Conservation (phyloP, 1,284 basidiomycete genomes). For the Ustilago shanxiensis region DNA sequence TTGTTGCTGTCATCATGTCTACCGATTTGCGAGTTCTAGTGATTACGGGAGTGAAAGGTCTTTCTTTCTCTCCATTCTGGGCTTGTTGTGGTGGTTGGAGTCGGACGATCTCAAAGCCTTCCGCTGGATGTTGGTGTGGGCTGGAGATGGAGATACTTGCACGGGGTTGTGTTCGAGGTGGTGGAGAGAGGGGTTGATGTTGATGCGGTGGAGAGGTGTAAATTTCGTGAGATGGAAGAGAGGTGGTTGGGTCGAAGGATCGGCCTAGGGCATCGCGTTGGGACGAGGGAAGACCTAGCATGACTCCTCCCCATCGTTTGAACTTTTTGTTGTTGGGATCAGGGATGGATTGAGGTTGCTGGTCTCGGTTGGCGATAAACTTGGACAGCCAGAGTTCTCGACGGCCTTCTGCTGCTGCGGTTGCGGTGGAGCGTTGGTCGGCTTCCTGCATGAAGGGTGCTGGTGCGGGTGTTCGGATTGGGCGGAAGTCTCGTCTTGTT, state of each 20-base stretch:
- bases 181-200: conserved; percentile 20
- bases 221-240: not conserved
- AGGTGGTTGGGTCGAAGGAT: conserved; percentile 7
- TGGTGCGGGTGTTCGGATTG: conserved; percentile 12
- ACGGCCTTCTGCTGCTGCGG: conserved; percentile 34
- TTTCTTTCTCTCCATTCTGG: not conserved
- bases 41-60: conserved; percentile 32
- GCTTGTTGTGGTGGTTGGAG: conserved; percentile 6
- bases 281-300: conserved; percentile 16
- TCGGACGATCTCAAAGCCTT: conserved; percentile 24
- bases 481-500: not conserved
- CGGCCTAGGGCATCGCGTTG: conserved; percentile 13
- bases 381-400: conserved; percentile 40
- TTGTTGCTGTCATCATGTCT: conserved; percentile 12
- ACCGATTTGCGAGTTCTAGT: conserved; percentile 25
- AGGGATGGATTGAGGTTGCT: not conserved
- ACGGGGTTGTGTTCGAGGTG: conserved; percentile 31
- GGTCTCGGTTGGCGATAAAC: conserved; percentile 26
- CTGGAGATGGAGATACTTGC: conserved; percentile 21
- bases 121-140: not conserved
- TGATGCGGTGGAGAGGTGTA: conserved; percentile 11
- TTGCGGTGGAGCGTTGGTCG: conserved; percentile 19
- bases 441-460: conserved; percentile 18
- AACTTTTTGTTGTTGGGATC: not conserved
- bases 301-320: conserved; percentile 22